Base-by-base conservation (phyloP, 2,329 filamentous ascomycete species). In the Alternaria alternata region DNA sequence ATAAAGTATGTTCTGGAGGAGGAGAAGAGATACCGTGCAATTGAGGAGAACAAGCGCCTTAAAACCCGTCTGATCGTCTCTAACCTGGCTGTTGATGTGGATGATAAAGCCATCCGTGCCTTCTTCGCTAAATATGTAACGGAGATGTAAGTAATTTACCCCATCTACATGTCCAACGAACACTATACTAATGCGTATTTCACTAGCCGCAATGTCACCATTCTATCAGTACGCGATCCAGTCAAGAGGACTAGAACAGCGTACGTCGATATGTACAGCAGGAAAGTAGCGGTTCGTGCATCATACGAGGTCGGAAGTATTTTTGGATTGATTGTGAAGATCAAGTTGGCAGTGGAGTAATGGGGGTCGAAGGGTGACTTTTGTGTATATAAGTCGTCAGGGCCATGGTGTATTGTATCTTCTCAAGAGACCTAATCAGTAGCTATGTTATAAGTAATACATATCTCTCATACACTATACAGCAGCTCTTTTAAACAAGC, bases 71-170 rank as follows among this genome's bases (percentile, higher is more conserved):
- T 76, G 5, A 55, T 75, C 16, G 57, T 75, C 7, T 66, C 65
- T 7, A 74, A 75, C 20, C 59, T 77, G 20, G 72, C 74, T n/a
- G 70, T 70, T 5, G 65, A 55, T 39, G 68, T 67, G 11, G 64
- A 63, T 4, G 51, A 51, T 30, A 51, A 68, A 8, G 69, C 70
- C 12, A 22, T 75, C 2, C 34, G 53, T 9, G 11, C 46, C 3
- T 54, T 66, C 18, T 69, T 75, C 60, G 39, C 24, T 20, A 47
- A 62, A 7, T 65, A 66, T 42, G 42, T 34, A 11, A 57, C 18
- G n/a, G 49, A 69, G 0, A 61, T 71, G 72, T 74, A 62, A 65
- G 69, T 59, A 5, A 6, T 12, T 14, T 7, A 5, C 14, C 5
- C 3, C 1, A 8, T 14, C 8, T 14, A 2, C 30, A n/a, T 6